Base-by-base conservation (phyloP, 1,284 basidiomycete genomes). In the Marasmius sp. region DNA sequence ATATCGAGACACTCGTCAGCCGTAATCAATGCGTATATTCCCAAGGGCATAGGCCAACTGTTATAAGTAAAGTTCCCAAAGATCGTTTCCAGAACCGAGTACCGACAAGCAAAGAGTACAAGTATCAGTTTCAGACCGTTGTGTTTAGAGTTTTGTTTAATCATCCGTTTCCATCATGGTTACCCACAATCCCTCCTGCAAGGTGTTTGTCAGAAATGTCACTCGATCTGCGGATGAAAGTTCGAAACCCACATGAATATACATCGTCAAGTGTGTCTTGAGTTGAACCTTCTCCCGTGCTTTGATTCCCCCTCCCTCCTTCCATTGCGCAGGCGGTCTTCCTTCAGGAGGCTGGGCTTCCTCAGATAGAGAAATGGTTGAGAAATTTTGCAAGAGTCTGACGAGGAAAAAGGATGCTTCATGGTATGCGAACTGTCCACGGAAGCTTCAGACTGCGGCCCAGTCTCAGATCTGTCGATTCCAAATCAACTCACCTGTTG, bases 311-410 rank as follows among this genome's bases (percentile, higher is more conserved):
- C 64, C 64, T 27, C 61, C 65, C 6, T 64, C 61, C 22, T 66
- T 68, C 80, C 79, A 81, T 18, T 70, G 68, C 7, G 61, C 62
- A 6, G 76, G 77, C 1, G 77, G 76, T 18, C 69, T 67, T 0
- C 71, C 69, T 16, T 71, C 70, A 12, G 67, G 62, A 2, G 77
- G 76, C 57, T 81, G 79, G 0, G 72, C 74, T 22, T 80, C 76
- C 18, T 67, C 74, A 1, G 75, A 83, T 8, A 86, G 70, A 5
- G 64, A 69, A 60, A 88, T 79, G 0, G 61, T 65, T 0, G 77
- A 75, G 68, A 86, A 85, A 12, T 68, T 74, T 69, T 87, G 85
- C 7, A 80, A 64, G 3, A 78, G 69, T 10, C 77, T 73, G 43
- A 79, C 69, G 47, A 81, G 70, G 74, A 77, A 77, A 66, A 75